phyloP scores from a whole-genome alignment of 257 asterid genomes.

The Verbascum thapsus region DNA sequence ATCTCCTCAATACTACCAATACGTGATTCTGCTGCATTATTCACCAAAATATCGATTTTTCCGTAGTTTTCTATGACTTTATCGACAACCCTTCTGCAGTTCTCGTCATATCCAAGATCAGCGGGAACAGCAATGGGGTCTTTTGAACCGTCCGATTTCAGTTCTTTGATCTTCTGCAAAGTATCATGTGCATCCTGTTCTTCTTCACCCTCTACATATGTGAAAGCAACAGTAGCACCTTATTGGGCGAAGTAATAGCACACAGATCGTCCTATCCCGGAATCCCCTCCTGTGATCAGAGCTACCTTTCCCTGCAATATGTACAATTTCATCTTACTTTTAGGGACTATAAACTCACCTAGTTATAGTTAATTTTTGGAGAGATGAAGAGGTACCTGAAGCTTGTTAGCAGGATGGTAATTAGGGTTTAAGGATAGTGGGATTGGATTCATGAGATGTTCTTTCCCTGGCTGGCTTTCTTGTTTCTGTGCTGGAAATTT shows the following conservation, averaged over 20 bases:
- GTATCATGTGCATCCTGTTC: conserved; percentile 55
- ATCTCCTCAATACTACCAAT: conserved; percentile 21
- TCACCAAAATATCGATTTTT: conserved; percentile 15
- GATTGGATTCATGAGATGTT: conserved; percentile 48
- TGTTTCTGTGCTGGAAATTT: conserved; percentile 49
- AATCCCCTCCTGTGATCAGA: conserved; percentile 52
- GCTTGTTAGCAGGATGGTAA: conserved; percentile 49
- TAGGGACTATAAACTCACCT: no score
- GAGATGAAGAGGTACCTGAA: conserved; percentile 37
- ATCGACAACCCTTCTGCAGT: conserved; percentile 18
- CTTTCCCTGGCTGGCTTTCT: conserved; percentile 53
- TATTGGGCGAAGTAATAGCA: conserved; percentile 45
- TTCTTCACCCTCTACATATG: conserved; percentile 47
- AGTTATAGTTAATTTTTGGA: no score
- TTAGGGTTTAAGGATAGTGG: conserved; percentile 35
- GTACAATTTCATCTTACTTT: no score
- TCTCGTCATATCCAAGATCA: conserved; percentile 21
- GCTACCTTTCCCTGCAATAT: conserved; percentile 49
- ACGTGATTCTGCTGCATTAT: conserved; percentile 25
- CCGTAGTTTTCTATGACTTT: neutral
- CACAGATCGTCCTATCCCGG: conserved; percentile 59
- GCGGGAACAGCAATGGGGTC: conserved; percentile 25
- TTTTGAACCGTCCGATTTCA: conserved; percentile 31
- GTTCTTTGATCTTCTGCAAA: conserved; percentile 30
- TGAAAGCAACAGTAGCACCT: conserved; percentile 58